Base-by-base conservation (phyloP, 2,329 filamentous ascomycete species). In the Cyphellophora europaea region DNA sequence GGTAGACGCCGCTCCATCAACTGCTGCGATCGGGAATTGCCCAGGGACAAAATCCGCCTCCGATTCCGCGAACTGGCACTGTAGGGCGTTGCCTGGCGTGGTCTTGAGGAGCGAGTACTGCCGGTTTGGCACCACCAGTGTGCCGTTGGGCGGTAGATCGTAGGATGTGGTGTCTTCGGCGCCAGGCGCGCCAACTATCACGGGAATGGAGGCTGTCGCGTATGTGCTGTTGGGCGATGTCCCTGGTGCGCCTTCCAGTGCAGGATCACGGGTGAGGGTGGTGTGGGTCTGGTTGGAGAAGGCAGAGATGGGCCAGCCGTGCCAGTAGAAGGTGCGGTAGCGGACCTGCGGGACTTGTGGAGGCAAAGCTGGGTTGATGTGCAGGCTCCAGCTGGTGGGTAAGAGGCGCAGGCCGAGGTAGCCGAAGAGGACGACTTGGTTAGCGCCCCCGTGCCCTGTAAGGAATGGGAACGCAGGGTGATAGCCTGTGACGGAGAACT, bases 391-490 rank as follows among this genome's bases (percentile, higher is more conserved):
- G 11, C 65, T 64, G 40, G 77, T 72, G 2, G 76, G 65, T 30
- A 72, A 65, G 2, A 79, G 61, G 10, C 77, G 68, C 3, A 81
- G 62, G 2, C 79, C 79, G 1, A 82, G 65, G 50, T 78, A 83
- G 0, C 79, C 79, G 46, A 77, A 82, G 2, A 80, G 65, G 1
- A 70, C 71, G 15, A 82, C 72, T 52, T 81, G 78, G 44, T 81
- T 72, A 11, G 77, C 72, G 35, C 79, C 79, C 13, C 79, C 79
- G 49, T 79, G 74, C 3, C 79, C 79, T 0, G 79, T 84, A 15
- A 83, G 57, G 59, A 84, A 84, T 0, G 79, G 79, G 48, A 71
- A 84, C 0, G 79, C 79, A 0, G 79, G 77, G 40, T 82, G 75
- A 1, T 74, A 77, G 12, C 78, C 79, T 36, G 82, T 83, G 1